Percentiles rank a stretch among this genome's conserved stretches.
Conservation (phyloP, 129 eudicot genomes). For the Flaveria bidentis region DNA sequence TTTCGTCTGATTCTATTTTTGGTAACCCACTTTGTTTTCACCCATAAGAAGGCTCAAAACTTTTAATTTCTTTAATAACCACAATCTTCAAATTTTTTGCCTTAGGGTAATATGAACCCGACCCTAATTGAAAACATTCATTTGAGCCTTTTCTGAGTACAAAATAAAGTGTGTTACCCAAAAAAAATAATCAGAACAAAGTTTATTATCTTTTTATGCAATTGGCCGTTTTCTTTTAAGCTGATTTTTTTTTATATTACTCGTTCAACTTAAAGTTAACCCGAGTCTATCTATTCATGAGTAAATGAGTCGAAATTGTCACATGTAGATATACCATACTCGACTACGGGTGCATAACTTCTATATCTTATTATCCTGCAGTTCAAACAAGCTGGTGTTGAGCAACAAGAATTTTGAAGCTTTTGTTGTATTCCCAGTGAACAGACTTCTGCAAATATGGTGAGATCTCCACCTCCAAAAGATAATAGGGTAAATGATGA, state of each 20-base stretch:
- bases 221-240: background rate
- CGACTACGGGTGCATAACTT: background rate
- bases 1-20: background rate
- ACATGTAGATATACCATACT: background rate
- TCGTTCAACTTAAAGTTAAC: background rate
- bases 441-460: background rate
- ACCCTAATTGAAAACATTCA: no score
- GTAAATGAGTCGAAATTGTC: background rate
- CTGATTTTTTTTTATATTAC: background rate
- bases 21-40: background rate
- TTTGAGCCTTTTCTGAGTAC: no score
- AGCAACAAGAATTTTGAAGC: background rate
- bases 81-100: background rate
- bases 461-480: conserved; percentile 3
- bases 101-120: background rate
- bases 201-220: background rate
- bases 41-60: background rate
- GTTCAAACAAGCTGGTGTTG: conserved; percentile 11
- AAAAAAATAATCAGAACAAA: background rate
- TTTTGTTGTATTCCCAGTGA: background rate
- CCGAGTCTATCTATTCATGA: background rate
- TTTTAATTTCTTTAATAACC: background rate
- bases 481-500: conserved; percentile 1
- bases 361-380: background rate
- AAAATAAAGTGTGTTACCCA: no score